Base-by-base conservation (phyloP, 169 alveolate genomes). In the Hepatocystis sp. region DNA sequence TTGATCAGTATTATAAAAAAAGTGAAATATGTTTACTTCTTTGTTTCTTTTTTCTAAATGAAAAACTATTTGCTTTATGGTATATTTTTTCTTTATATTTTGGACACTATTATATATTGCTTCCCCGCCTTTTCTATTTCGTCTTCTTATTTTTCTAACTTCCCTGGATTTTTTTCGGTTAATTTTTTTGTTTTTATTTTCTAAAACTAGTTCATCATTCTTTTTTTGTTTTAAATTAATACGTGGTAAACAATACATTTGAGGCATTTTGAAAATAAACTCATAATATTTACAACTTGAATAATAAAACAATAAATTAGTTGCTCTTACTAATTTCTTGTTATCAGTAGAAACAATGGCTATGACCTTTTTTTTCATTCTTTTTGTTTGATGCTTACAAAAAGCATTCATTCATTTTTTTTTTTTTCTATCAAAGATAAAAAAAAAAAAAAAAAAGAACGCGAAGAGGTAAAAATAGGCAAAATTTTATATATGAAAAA, bases 351-450 rank as follows among this genome's bases (percentile, higher is more conserved):
- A 53, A 56, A 11, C 34, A 23, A 23, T 17, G 39, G 51, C 49
- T 36, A 67, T n/a, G n/a, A n/a, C n/a, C 17, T 30, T 21, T 0
- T 28, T 10, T 52, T 56, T 46, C 55, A 15, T 56, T 2, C 19
- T 67, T 23, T 67, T 40, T 15, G 40, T 30, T 13, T 60, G 15
- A 15, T 67, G 34, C 13, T 15, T 44, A 44, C n/a, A n/a, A n/a
- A 52, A 23, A 60, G 17, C 60, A 51, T 13, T 44, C 23, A 27
- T 7, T 67, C 85, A 51, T 51, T 67, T 67, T 39, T 36, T 19
- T 7, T 32, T 53, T 39, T 52, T 7, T 2, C 47, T 21, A 44
- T 52, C 34, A 36, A 67, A n/a, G 28, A 2, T 8, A 25, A 53
- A 53, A 11, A n/a, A 4, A 40, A 19, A 15, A 47, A 56, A 42